Percentiles rank a stretch among this genome's conserved stretches.
Conservation (phyloP, 768 basidiomycete genomes). For the Pisolithus tinctorius region DNA sequence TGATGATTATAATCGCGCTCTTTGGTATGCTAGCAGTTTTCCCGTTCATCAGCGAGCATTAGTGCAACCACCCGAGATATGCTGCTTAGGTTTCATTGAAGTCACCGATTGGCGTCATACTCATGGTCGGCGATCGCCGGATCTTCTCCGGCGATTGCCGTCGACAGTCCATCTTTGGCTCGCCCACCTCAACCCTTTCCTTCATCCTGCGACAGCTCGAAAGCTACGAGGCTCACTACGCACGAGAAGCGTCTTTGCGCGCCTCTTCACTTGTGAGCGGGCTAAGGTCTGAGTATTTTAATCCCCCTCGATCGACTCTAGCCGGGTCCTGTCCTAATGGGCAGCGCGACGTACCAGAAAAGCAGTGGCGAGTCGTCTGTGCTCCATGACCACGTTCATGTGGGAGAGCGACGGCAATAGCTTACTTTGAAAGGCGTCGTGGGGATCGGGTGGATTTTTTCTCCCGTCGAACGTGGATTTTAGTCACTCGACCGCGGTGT, state of each 20-base stretch:
- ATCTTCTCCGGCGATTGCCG: too few relatives aligned
- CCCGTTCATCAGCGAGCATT: too few relatives aligned
- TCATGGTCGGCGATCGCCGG: too few relatives aligned
- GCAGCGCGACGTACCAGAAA: conserved; percentile 64
- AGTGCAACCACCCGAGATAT: too few relatives aligned
- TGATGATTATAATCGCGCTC: too few relatives aligned
- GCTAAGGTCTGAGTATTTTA: conserved; percentile 72
- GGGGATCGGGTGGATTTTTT: conserved; percentile 38
- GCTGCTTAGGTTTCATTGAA: too few relatives aligned
- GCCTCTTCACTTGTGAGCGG: conserved; percentile 49
- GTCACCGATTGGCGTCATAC: too few relatives aligned
- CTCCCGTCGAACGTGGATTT: neutral
- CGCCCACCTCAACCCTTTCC: too few relatives aligned
- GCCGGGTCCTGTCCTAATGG: conserved; percentile 49
- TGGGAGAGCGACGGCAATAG: conserved; percentile 6
- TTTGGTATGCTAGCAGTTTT: too few relatives aligned
- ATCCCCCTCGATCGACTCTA: conserved; percentile 55
- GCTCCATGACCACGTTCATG: conserved; percentile 23
- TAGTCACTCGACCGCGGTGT: conserved; percentile 1
- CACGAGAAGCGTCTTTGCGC: conserved; percentile 31
- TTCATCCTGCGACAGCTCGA: conserved; percentile 27
- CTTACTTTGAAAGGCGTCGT: conserved; percentile 46
- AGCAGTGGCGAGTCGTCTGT: conserved; percentile 25
- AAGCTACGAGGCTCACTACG: conserved; percentile 63
- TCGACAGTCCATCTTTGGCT: too few relatives aligned